Percentiles rank a stretch among this genome's conserved stretches.
Evolutionary conservation across 345 rosid species (phyloP).

Genomic region (Eucalyptus urophylla): DNA sequence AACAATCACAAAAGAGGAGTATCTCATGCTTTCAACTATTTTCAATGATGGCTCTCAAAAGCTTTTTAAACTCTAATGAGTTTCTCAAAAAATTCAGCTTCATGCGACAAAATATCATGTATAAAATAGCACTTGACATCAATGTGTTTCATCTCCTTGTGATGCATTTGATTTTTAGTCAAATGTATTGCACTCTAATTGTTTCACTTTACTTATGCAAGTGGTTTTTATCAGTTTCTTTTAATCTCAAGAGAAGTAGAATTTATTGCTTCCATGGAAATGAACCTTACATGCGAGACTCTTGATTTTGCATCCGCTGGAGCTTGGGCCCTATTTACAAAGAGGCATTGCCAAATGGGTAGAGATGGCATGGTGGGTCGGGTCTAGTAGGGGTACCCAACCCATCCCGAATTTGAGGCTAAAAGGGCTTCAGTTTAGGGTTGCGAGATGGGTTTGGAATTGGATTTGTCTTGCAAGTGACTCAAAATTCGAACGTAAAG

Average conservation of each 20-base stretch:
- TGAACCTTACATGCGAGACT: not conserved
- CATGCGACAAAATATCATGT: too few species aligned
- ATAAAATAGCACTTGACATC: not conserved
- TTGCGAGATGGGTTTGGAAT: not conserved
- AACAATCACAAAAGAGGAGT: not conserved
- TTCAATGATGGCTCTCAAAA: rapidly evolving
- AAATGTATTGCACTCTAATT: not conserved
- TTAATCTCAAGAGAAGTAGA: not conserved
- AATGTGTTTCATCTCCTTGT: not conserved
- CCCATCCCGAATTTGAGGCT: not conserved
- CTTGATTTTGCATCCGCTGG: not conserved
- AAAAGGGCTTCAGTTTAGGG: not conserved
- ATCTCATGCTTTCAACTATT: not conserved
- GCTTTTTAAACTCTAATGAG: not conserved
- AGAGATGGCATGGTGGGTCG: not conserved
- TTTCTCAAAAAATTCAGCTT: not conserved
- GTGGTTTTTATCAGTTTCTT: not conserved
- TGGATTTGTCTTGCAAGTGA: not conserved
- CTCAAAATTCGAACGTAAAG: not conserved
- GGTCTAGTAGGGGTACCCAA: not conserved
- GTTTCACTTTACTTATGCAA: not conserved
- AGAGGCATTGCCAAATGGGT: not conserved
- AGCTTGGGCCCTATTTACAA: not conserved
- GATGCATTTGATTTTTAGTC: not conserved
- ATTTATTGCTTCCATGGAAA: not conserved